Percentiles rank a stretch among this genome's conserved stretches.
These are phyloP conservation scores for Daphne laureola DNA, from an alignment of 441 rosid genomes.

Conservation along the genomic window DNA sequence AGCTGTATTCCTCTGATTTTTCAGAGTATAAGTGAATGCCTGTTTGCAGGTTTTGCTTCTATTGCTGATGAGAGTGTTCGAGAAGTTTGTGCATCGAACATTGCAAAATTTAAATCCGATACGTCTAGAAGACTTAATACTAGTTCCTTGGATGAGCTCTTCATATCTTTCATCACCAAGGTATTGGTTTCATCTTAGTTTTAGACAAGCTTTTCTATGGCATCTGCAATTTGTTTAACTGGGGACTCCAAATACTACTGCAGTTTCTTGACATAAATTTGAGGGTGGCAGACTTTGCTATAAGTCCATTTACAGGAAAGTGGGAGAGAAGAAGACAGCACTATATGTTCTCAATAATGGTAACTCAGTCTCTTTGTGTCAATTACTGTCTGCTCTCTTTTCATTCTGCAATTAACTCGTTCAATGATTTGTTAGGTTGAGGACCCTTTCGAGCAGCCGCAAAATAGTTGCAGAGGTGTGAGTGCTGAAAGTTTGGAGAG, in stretches of 20 bases:
- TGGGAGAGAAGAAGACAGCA: constrained; percentile 62
- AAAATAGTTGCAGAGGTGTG: constrained; percentile 69
- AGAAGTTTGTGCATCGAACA: constrained; percentile 45
- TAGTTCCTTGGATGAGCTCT: constrained; percentile 70
- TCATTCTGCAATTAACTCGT: not conserved
- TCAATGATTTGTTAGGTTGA: constrained; percentile 46
- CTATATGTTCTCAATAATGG: constrained; percentile 68
- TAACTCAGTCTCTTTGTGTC: constrained; percentile 20
- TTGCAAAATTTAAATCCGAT: constrained; percentile 41
- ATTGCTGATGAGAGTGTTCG: constrained; percentile 54
- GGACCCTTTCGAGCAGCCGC: constrained; percentile 91
- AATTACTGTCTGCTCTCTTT: not conserved
- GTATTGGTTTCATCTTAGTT: constrained; percentile 21
- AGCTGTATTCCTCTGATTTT: not conserved
- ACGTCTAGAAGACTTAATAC: constrained; percentile 33
- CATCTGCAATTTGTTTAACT: not conserved
- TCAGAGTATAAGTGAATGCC: not conserved
- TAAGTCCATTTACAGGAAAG: constrained; percentile 64
- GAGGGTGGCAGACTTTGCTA: constrained; percentile 51
- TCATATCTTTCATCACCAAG: constrained; percentile 74
- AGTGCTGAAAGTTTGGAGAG: constrained; percentile 34
- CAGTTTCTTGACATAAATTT: constrained; percentile 52
- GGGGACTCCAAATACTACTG: constrained; percentile 7
- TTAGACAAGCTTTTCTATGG: too few species aligned
- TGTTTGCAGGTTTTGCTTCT: constrained; percentile 51